These are phyloP conservation scores for Trichopus zeylanicus DNA, from an alignment of 116 monocot species.

Conservation along the genomic window DNA sequence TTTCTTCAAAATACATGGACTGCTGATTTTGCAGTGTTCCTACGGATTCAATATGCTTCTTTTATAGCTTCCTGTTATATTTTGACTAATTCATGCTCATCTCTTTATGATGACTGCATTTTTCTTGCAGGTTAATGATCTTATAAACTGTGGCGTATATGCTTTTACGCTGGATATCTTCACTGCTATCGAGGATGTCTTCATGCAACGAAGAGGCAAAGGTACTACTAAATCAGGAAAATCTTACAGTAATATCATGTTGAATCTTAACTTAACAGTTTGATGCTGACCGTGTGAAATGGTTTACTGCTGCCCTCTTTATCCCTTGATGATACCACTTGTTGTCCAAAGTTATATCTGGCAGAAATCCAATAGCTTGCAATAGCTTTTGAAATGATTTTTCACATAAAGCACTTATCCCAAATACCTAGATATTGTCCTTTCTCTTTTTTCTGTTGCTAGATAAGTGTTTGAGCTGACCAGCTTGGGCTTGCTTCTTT, in stretches of 20 bases:
- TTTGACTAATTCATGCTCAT: not conserved
- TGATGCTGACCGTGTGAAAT: not conserved
- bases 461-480: no score
- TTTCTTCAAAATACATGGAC: not conserved
- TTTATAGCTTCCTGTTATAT: no score
- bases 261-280: not conserved
- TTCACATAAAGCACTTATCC: no score
- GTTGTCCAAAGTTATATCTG: not conserved
- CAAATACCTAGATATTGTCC: no score
- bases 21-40: no score
- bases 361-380: no score
- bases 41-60: not conserved
- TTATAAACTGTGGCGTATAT: conserved; percentile 93
- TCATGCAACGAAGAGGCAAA: conserved; percentile 61
- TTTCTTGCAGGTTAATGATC: conserved; percentile 79
- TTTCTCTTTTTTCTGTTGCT: no score
- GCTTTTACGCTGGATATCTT: conserved; percentile 90
- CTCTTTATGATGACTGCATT: not conserved
- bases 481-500: no score
- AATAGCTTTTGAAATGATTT: no score
- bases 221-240: conserved; percentile 25
- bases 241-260: not conserved
- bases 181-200: conserved; percentile 67
- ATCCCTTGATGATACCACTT: not conserved
- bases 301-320: not conserved